phyloP scores from a whole-genome alignment of 257 asterid species.

The Solanum verrucosum region DNA sequence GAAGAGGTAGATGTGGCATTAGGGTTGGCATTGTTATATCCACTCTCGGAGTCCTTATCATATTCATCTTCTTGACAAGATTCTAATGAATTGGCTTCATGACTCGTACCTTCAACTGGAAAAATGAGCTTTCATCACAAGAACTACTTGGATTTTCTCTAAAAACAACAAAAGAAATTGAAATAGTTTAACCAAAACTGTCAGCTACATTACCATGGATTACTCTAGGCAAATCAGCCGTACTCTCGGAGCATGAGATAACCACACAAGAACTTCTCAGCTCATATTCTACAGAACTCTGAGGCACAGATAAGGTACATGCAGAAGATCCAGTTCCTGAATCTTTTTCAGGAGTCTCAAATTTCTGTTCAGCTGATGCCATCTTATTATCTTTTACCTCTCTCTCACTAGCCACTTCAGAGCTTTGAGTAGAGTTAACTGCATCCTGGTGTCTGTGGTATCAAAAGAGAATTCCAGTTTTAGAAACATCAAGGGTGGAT shows the following conservation, averaged over 20 bases:
- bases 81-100: constrained; percentile 11
- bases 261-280: constrained; percentile 5
- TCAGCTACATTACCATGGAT: constrained; percentile 3
- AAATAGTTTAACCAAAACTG: background rate
- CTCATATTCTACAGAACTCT: constrained; percentile 7
- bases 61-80: constrained; percentile 10
- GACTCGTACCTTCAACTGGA: constrained; percentile 8
- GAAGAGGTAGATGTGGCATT: background rate
- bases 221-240: constrained; percentile 4
- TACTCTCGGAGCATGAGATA: background rate
- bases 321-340: constrained; percentile 15
- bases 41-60: constrained; percentile 8
- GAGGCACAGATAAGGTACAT: constrained; percentile 13
- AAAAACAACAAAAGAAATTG: background rate
- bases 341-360: background rate
- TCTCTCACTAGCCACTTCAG: constrained; percentile 6
- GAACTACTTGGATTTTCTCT: constrained; percentile 12
- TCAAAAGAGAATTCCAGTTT: background rate
- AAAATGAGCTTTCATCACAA: constrained; percentile 9
- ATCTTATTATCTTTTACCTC: constrained; percentile 13
- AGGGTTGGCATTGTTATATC: background rate
- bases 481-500: background rate
- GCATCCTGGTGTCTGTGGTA: constrained; percentile 23
- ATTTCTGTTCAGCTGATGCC: constrained; percentile 13
- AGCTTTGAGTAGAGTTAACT: constrained; percentile 25